These are phyloP conservation scores for Claviceps capensis DNA, from an alignment of 2,329 filamentous ascomycete genomes.

Conservation along the genomic window DNA sequence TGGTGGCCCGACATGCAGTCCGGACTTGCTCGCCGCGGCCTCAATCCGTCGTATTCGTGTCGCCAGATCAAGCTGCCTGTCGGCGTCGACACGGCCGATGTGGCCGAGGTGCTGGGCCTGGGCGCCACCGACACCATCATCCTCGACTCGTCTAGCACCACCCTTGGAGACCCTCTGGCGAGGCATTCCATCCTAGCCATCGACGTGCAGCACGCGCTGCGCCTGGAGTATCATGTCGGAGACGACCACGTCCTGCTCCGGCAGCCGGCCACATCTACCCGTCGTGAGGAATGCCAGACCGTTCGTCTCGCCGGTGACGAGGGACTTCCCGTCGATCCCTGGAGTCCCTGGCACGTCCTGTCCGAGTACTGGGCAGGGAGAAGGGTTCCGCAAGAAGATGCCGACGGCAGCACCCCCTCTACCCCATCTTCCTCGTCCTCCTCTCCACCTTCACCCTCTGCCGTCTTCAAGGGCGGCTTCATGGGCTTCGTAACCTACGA, in stretches of 20 bases:
- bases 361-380: constrained; percentile 28
- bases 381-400: constrained; percentile 8
- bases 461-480: constrained; percentile 68
- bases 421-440: no score
- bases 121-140: constrained; percentile 35
- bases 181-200: constrained; percentile 64
- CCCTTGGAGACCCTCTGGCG: constrained; percentile 26
- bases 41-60: constrained; percentile 23
- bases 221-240: constrained; percentile 43
- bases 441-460: constrained; percentile 3
- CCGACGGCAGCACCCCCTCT: neutral
- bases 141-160: constrained; percentile 45
- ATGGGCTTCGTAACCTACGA: constrained; percentile 81
- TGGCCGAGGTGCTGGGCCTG: constrained; percentile 36
- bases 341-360: constrained; percentile 36
- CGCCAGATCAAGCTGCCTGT: constrained; percentile 29
- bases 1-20: constrained; percentile 14
- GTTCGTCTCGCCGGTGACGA: constrained; percentile 9
- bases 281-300: constrained; percentile 14
- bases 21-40: constrained; percentile 16
- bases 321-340: constrained; percentile 11
- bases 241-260: constrained; percentile 23
- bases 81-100: constrained; percentile 35
- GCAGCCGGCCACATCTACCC: constrained; percentile 9
- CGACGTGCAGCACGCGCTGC: constrained; percentile 40